A percentile compares a stretch with the other conserved stretches of the same genome.
phyloP scores from a whole-genome alignment of 2,329 filamentous ascomycete genomes.

The Aureobasidium musti region DNA sequence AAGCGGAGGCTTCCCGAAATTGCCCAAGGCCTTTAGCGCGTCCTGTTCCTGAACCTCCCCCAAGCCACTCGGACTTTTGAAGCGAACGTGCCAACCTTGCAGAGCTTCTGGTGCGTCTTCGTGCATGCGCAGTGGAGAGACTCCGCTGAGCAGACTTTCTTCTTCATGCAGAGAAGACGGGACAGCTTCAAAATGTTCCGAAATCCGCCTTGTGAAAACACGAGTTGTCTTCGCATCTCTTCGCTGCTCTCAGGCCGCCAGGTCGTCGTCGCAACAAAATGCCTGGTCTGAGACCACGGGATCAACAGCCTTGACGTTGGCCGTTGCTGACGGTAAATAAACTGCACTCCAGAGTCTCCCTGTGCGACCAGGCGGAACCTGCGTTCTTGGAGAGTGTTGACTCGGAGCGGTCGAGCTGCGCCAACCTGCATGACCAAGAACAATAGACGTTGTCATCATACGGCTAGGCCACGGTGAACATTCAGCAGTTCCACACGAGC shows the following conservation, averaged over 20 bases:
- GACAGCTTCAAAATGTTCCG: constrained; percentile 3
- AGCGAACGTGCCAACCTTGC: constrained; percentile 26
- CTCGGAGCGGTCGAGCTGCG: constrained; percentile 19
- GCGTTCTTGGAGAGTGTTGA: not conserved
- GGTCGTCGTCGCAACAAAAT: constrained; percentile 26
- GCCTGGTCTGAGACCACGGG: constrained; percentile 10
- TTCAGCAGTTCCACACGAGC: constrained; percentile 20
- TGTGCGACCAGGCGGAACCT: constrained; percentile 7
- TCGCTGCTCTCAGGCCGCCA: constrained; percentile 9
- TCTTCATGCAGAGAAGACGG: constrained; percentile 19
- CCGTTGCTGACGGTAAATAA: constrained; percentile 18
- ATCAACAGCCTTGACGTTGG: constrained; percentile 20
- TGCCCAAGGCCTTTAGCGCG: constrained; percentile 12
- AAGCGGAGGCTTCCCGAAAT: constrained; percentile 17
- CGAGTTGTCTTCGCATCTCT: not conserved
- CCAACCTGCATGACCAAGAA: constrained; percentile 17
- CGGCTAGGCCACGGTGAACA: constrained; percentile 15
- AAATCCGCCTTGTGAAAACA: constrained; percentile 7
- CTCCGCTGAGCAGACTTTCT: constrained; percentile 14
- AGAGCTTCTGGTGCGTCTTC: not conserved
- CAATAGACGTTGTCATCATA: constrained; percentile 18
- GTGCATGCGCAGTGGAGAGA: constrained; percentile 4
- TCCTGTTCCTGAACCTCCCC: constrained; percentile 23
- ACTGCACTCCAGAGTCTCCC: constrained; percentile 26
- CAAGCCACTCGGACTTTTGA: constrained; percentile 20